These are phyloP conservation scores for Scopulariopsis brevicaulis DNA, from an alignment of 2,329 filamentous ascomycete genomes.

Conservation along the genomic window DNA sequence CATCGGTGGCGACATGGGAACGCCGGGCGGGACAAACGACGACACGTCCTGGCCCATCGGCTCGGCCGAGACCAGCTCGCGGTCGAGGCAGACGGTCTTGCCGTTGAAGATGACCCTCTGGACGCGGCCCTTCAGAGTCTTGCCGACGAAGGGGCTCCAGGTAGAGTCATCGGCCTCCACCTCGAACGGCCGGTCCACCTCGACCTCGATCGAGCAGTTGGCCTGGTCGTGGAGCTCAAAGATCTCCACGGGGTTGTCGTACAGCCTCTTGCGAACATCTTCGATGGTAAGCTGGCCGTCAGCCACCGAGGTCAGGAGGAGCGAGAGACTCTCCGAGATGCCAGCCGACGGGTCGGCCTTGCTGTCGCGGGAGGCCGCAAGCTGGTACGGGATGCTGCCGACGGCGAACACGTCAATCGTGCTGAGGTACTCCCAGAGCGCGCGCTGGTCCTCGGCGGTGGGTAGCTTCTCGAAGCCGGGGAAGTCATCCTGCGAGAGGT, in stretches of 20 bases:
- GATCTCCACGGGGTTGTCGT: conserved; percentile 70
- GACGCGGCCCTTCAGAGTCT: conserved; percentile 55
- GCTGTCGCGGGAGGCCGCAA: conserved; percentile 44
- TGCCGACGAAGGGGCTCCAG: conserved; percentile 58
- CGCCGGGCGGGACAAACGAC: conserved; percentile 38
- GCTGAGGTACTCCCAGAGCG: conserved; percentile 61
- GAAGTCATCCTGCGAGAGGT: conserved; percentile 60
- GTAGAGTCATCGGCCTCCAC: conserved; percentile 29
- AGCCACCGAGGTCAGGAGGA: conserved; percentile 64
- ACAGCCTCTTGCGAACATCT: conserved; percentile 58
- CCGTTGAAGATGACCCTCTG: conserved; percentile 67
- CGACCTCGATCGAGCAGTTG: conserved; percentile 63
- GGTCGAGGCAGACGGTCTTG: conserved; percentile 65
- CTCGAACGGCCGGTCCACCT: conserved; percentile 61
- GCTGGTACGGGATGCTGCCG: conserved; percentile 67
- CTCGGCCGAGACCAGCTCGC: conserved; percentile 41
- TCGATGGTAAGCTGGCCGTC: conserved; percentile 65
- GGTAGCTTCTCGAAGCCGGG: conserved; percentile 57
- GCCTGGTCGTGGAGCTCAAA: conserved; percentile 74
- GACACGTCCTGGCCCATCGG: conserved; percentile 67
- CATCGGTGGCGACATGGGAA: conserved; percentile 43
- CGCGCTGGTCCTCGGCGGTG: conserved; percentile 55
- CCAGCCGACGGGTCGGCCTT: conserved; percentile 49
- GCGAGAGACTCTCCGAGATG: conserved; percentile 61
- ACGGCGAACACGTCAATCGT: conserved; percentile 72